Evolutionary conservation across 345 rosid species (phyloP), one percentile per base, ranked within the genome.

Genomic region (Hibiscus mutabilis): DNA sequence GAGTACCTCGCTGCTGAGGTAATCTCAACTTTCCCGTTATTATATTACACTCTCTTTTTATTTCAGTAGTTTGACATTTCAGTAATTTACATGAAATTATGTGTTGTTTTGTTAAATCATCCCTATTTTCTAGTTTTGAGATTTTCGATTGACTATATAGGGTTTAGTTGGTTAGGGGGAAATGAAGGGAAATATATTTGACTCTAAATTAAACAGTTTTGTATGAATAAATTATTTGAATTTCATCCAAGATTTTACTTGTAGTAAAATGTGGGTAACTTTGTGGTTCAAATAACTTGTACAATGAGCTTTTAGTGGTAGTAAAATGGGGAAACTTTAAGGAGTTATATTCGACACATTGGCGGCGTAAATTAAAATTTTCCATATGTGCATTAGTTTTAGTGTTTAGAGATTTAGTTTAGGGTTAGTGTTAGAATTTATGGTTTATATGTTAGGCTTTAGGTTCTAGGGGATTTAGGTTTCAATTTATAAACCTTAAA

Each of bases 1-100:
- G 97, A 91, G 61, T 91, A 89, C 63, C 87, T 89, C 5, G 97
- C 96, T 1, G 96, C 96, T 77, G 92, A 91, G 86, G 93, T 88
- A 70, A 60, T 62, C 8, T 7, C 15, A 1, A 16, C 13, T 16
- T 16, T 37, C 11, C 11, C 42, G 10, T 37, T 37, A 7, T 37
- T 37, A 7, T 55, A 60, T 68, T 5, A 60, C 73, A 40, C 7
- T 22, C 46, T 25, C 11, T 13, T 14, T 21, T 58, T 7, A 19
- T 15, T 49, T 12, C 22, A 3, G 33, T 16, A 2, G 44, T n/a
- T 16, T 3, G 6, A 1, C 5, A 61, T 61, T 31, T 73, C 66
- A 1, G 19, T 22, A 5, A 52, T 53, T 44, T 11, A 5, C 24
- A 13, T 3, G 21, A 49, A 13, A 49, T 49, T 49, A 15, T 49